Conservation (phyloP, 2,329 filamentous ascomycete species). For the Pyrenophora seminiperda region DNA sequence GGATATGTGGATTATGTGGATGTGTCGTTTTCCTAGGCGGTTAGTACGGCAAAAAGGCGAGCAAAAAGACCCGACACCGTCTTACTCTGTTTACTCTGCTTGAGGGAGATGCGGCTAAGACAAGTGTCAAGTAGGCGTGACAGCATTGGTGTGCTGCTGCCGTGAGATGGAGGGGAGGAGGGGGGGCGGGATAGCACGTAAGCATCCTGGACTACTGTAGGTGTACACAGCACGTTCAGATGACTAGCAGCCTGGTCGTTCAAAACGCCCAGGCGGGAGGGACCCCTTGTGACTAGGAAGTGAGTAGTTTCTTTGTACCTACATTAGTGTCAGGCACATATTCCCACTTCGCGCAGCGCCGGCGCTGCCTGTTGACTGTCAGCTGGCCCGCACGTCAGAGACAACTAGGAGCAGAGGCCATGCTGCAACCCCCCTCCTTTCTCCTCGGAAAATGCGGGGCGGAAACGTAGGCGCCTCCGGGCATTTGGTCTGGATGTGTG, state of each 20-base stretch:
- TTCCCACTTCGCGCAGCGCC: constrained; percentile 14
- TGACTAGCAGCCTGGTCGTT: constrained; percentile 4
- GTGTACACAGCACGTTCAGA: not conserved
- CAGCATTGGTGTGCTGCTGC: constrained; percentile 2
- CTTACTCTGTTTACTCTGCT: not conserved
- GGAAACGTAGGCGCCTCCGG: constrained; percentile 9
- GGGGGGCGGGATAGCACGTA: too few species aligned
- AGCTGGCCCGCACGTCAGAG: constrained; percentile 5
- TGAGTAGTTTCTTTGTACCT: constrained; percentile 20
- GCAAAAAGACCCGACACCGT: too few species aligned
- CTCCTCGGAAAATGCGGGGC: constrained; percentile 16
- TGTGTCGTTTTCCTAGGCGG: too few species aligned
- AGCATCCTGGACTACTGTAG: constrained; percentile 2
- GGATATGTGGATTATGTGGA: too few species aligned
- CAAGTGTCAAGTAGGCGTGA: constrained; percentile 1
- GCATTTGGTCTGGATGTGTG: constrained; percentile 10
- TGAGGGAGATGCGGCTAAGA: constrained; percentile 4
- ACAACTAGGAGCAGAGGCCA: constrained; percentile 16
- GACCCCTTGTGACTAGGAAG: constrained; percentile 7
- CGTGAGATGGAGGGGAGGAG: not conserved
- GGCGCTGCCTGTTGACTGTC: not conserved
- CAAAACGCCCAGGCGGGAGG: constrained; percentile 5
- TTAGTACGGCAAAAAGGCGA: too few species aligned
- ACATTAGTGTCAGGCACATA: constrained; percentile 24
- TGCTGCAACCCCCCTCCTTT: constrained; percentile 12